Conservation (phyloP, 768 basidiomycete genomes). For the Mycena epipterygia region DNA sequence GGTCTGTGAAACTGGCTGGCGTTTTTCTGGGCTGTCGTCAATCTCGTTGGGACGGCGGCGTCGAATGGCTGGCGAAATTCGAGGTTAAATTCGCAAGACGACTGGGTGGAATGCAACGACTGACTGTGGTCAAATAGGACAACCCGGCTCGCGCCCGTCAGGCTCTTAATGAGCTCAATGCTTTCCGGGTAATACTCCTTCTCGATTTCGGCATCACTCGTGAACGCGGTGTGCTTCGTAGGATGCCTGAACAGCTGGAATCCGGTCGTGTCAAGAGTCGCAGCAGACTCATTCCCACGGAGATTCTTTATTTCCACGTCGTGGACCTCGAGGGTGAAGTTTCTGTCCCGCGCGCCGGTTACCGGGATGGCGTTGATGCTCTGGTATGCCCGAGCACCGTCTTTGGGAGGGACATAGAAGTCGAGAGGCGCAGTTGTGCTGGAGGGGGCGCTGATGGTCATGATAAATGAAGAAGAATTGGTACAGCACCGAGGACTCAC, state of each 20-base stretch:
- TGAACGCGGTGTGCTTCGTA: slow-evolving; percentile 62
- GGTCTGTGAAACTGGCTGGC: slow-evolving; percentile 60
- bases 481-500: no score
- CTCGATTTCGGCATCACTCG: slow-evolving; percentile 64
- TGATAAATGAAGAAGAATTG: background rate
- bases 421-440: slow-evolving; percentile 48
- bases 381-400: slow-evolving; percentile 57
- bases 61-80: slow-evolving; percentile 55
- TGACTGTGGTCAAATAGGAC: slow-evolving; percentile 78
- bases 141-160: slow-evolving; percentile 71
- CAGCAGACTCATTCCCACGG: slow-evolving; percentile 24
- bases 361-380: slow-evolving; percentile 50
- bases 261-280: slow-evolving; percentile 37
- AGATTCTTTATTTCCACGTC: slow-evolving; percentile 62
- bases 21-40: slow-evolving; percentile 52
- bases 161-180: slow-evolving; percentile 66
- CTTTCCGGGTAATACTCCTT: slow-evolving; percentile 74
- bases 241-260: slow-evolving; percentile 39
- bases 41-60: slow-evolving; percentile 54
- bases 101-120: slow-evolving; percentile 34
- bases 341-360: slow-evolving; percentile 52
- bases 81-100: background rate
- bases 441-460: slow-evolving; percentile 27
- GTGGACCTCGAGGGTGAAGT: slow-evolving; percentile 46
- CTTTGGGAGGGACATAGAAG: slow-evolving; percentile 54